Evolutionary conservation across 305 asterid genomes (phyloP), one percentile per base, ranked within the genome.

Genomic region (Fraxinus albicans): DNA sequence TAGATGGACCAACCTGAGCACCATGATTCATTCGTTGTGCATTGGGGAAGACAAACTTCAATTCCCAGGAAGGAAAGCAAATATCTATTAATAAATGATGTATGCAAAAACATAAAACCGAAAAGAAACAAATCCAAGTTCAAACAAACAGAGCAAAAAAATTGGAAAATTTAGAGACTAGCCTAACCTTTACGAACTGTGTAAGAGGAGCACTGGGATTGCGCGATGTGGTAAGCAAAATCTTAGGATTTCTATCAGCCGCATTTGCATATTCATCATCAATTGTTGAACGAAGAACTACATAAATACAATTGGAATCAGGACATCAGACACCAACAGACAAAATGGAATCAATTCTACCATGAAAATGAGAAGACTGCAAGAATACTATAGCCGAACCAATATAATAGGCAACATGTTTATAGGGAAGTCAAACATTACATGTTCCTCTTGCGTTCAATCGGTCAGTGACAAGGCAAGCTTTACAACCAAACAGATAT

Each of bases 181-280:
- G 15, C 9, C 77, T 29, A 81, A 94, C 99, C 98, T 96, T 96
- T 21, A 91, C 98, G 88, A 94, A 96, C 86, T 92, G 98, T 17
- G 97, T 89, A 76, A 94, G 97, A 63, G 99, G 98, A 85, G 93
- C 97, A 89, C 99, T 94, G 4, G 99, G 97, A 85, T 92, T 86
- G 15, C 97, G 94, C 12, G 97, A 95, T 40, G 98, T 92, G 79
- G 98, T 94, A 27, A 95, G 86, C 93, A 95, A 87, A 82, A 95
- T 95, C 82, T 94, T 95, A 53, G 99, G 98, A 85, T 95, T 97
- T 81, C 87, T 93, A 44, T 87, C 94, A 0, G 90, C 65, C 25
- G 97, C 97, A 85, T 84, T 89, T 53, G 95, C 96, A 90, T 96
- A 96, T 87, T 96, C 99, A 83, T 96, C 98, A 69, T 96, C 99